phyloP scores from a whole-genome alignment of 2,329 filamentous ascomycete species.

The Botrytis deweyae region DNA sequence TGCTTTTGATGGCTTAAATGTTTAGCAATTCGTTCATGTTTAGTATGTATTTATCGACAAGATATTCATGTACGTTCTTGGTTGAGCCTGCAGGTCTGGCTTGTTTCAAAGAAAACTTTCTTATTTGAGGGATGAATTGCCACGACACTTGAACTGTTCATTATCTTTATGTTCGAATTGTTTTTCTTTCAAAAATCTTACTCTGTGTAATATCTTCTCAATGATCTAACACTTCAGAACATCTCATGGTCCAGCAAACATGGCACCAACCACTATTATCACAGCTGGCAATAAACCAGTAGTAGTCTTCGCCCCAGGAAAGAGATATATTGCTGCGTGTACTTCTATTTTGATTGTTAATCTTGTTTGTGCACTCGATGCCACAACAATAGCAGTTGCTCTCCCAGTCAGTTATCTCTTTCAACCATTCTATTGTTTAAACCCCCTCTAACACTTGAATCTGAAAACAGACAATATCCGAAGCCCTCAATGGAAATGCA shows the following conservation, averaged over 20 bases:
- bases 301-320: background rate
- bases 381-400: slow-evolving; percentile 52
- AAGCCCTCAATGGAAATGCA: slow-evolving; percentile 51
- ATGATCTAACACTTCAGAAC: background rate
- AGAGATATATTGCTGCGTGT: slow-evolving; percentile 11
- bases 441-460: slow-evolving; percentile 25
- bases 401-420: slow-evolving; percentile 28
- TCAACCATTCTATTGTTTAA: background rate
- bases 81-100: background rate
- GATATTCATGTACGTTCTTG: background rate
- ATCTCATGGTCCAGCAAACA: background rate
- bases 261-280: background rate
- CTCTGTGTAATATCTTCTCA: background rate
- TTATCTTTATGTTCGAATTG: background rate
- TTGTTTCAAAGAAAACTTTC: background rate
- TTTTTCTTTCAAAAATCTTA: background rate
- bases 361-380: slow-evolving; percentile 63
- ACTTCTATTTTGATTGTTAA: slow-evolving; percentile 24
- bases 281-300: background rate
- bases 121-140: background rate
- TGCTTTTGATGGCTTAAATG: background rate
- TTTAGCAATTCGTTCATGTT: background rate
- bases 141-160: background rate
- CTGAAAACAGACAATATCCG: slow-evolving; percentile 49
- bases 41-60: background rate